Conservation (phyloP, 2,329 filamentous ascomycete species). For the Meredithiella fracta region DNA sequence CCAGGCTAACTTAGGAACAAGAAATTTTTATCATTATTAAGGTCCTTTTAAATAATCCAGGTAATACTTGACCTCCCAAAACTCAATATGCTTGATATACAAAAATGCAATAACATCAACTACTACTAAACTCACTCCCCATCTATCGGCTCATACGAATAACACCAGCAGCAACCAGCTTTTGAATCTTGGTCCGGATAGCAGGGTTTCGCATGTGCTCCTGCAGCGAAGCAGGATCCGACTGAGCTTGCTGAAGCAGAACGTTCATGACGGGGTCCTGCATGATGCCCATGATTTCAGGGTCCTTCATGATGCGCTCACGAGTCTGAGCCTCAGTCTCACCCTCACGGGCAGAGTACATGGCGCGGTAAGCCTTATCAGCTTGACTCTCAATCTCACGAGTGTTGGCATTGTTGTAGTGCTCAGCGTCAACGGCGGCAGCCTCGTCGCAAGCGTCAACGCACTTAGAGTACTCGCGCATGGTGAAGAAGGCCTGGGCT, state of each 20-base stretch:
- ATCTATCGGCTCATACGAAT: conserved; percentile 52
- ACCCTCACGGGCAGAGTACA: conserved; percentile 80
- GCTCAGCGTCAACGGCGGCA: conserved; percentile 52
- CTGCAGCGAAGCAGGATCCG: conserved; percentile 76
- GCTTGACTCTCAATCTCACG: conserved; percentile 89
- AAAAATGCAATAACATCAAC: conserved; percentile 1
- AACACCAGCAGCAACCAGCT: conserved; percentile 81
- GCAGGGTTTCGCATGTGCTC: conserved; percentile 93
- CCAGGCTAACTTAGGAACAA: neutral
- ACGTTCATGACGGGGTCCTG: conserved; percentile 96
- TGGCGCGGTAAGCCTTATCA: conserved; percentile 78
- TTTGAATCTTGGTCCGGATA: conserved; percentile 80
- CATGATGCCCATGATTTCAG: conserved; percentile 86
- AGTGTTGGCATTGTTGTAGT: conserved; percentile 56
- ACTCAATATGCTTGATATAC: conserved; percentile 5
- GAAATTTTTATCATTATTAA: conserved; percentile 4
- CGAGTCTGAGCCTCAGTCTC: conserved; percentile 94
- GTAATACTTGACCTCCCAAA: conserved; percentile 1
- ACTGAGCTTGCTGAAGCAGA: conserved; percentile 91
- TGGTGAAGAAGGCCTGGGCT: conserved; percentile 85
- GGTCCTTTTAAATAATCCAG: conserved; percentile 3
- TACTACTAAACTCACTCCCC: neutral
- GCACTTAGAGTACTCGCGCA: conserved; percentile 96
- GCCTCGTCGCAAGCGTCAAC: conserved; percentile 80
- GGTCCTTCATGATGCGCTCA: conserved; percentile 76